These are phyloP conservation scores for Penicillium janthinellum DNA, from an alignment of 2,329 filamentous ascomycete species.

Conservation along the genomic window DNA sequence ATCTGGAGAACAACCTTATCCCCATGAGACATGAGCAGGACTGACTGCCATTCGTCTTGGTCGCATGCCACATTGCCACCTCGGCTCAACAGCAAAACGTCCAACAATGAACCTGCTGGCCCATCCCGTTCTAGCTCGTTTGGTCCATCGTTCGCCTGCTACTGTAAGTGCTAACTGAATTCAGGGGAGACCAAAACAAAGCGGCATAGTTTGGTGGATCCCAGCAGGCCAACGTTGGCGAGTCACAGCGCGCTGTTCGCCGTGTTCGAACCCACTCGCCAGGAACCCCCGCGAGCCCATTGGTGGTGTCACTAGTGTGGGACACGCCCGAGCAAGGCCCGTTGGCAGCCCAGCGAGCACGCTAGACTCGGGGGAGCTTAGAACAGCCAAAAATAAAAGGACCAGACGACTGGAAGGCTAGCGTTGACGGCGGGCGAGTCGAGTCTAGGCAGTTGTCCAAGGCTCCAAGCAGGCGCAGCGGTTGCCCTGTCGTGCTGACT, in stretches of 20 bases:
- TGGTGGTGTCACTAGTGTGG: slow-evolving; percentile 23
- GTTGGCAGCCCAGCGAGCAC: slow-evolving; percentile 31
- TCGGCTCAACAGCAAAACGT: neutral
- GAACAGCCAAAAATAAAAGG: slow-evolving; percentile 21
- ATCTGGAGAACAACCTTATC: neutral
- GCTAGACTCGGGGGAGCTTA: slow-evolving; percentile 39
- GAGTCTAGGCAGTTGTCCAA: slow-evolving; percentile 2
- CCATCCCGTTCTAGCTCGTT: neutral
- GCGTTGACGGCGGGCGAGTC: neutral
- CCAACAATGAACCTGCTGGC: neutral
- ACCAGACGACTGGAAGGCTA: neutral
- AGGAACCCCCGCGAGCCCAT: slow-evolving; percentile 14
- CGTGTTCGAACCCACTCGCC: slow-evolving; percentile 3
- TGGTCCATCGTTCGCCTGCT: neutral
- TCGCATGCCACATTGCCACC: neutral
- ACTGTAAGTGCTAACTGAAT: neutral
- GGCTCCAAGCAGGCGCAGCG: neutral
- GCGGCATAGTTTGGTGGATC: slow-evolving; percentile 19
- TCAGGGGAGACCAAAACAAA: slow-evolving; percentile 18
- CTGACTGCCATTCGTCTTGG: neutral
- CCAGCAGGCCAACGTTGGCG: neutral
- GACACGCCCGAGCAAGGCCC: slow-evolving; percentile 32
- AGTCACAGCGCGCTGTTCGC: slow-evolving; percentile 4
- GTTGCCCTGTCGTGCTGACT: neutral
- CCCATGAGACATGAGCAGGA: neutral